Conservation (phyloP, 495 filamentous ascomycete species). For the Achaetomiella virescens region DNA sequence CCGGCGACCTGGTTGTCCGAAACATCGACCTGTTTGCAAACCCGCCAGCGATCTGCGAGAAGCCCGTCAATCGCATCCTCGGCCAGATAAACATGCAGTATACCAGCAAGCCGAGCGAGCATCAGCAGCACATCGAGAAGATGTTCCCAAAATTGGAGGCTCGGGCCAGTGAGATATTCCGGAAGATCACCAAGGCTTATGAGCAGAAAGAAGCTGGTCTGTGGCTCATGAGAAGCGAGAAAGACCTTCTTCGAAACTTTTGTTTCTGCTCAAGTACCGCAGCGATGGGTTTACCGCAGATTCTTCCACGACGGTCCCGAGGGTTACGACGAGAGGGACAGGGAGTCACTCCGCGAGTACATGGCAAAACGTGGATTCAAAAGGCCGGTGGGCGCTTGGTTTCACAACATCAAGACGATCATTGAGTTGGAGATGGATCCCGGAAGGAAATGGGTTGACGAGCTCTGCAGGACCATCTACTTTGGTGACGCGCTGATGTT, state of each 20-base stretch:
- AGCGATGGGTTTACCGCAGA: slow-evolving; percentile 22
- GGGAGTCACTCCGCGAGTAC: slow-evolving; percentile 32
- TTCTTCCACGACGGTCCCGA: slow-evolving; percentile 33
- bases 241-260: slow-evolving; percentile 45
- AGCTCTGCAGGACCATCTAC: slow-evolving; percentile 35
- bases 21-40: slow-evolving; percentile 20
- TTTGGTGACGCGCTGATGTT: slow-evolving; percentile 40
- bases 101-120: slow-evolving; percentile 14
- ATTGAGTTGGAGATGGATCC: slow-evolving; percentile 43
- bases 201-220: slow-evolving; percentile 21
- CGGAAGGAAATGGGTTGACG: slow-evolving; percentile 28
- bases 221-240: slow-evolving; percentile 35
- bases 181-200: slow-evolving; percentile 29
- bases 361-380: slow-evolving; percentile 40
- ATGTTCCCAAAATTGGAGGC: slow-evolving; percentile 32
- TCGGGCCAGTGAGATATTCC: slow-evolving; percentile 26
- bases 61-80: slow-evolving; percentile 32
- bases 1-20: slow-evolving; percentile 22
- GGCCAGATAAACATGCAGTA: slow-evolving; percentile 41
- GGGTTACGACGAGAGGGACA: slow-evolving; percentile 37
- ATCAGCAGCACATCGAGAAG: slow-evolving; percentile 35
- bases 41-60: slow-evolving; percentile 23
- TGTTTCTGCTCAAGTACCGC: slow-evolving; percentile 51
- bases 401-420: slow-evolving; percentile 42
- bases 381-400: slow-evolving; percentile 48